Conservation (phyloP, 805 yeast species). For the Lipomyces yamadae region DNA sequence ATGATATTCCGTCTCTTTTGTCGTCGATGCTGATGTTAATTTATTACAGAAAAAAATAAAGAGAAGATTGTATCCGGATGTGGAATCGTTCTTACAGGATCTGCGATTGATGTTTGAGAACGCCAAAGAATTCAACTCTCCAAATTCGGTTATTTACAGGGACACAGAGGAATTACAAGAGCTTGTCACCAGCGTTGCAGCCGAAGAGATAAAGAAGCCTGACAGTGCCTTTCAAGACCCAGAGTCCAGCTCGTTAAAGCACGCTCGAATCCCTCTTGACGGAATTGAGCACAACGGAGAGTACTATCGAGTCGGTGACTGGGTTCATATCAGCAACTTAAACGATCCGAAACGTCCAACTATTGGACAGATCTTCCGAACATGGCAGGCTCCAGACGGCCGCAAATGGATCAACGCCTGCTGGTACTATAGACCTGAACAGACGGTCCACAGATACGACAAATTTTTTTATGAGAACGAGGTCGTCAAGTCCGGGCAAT, state of each 20-base stretch:
- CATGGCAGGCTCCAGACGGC: conserved; percentile 84
- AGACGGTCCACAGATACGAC: conserved; percentile 92
- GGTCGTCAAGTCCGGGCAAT: conserved; percentile 95
- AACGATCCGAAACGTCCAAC: conserved; percentile 90
- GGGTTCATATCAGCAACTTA: conserved; percentile 87
- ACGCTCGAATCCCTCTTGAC: conserved; percentile 76
- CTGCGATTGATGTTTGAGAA: conserved; percentile 74
- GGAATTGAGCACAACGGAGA: conserved; percentile 72
- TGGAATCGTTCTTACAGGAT: conserved; percentile 77
- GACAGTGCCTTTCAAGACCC: conserved; percentile 70
- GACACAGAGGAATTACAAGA: conserved; percentile 69
- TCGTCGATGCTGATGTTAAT: not conserved
- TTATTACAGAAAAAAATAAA: conserved; percentile 74
- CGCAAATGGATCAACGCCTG: conserved; percentile 89
- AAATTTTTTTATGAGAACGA: conserved; percentile 89
- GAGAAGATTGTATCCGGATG: conserved; percentile 76
- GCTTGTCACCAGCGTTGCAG: conserved; percentile 58
- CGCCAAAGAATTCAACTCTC: conserved; percentile 66
- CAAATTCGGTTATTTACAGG: conserved; percentile 60
- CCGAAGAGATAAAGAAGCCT: conserved; percentile 77
- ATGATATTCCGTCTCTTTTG: not conserved
- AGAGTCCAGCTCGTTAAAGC: conserved; percentile 59
- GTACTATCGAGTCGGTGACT: conserved; percentile 85
- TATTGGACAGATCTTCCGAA: conserved; percentile 88
- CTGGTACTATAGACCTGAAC: conserved; percentile 98